Evolutionary conservation across 164 flowering plant species (phyloP), one percentile per base, ranked within the genome.

Genomic region (Nymphaea colorata): DNA sequence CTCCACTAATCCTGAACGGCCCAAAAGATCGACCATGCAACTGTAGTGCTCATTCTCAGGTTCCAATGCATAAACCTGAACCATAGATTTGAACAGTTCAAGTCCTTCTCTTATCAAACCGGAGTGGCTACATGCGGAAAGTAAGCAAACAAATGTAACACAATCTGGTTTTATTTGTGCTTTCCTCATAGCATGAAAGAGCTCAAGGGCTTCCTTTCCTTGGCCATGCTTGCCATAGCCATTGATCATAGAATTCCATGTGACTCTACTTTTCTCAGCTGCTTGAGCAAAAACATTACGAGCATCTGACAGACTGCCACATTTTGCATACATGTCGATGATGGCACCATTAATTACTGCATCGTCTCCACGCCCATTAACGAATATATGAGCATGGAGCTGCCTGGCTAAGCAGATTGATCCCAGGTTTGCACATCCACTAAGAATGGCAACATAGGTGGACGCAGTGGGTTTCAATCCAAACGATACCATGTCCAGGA

Each of bases 161-260:
- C 10, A 44, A 61, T 68, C 70, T 8, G 70, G 64, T 2, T 17
- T 10, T 16, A 6, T 25, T 6, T 59, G 17, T 59, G 15, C 70
- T 4, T 4, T 61, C 64, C 59, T 18, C 64, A 68, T 68, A 4
- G 16, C 41, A 11, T 51, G 16, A 59, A 66, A 66, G 43, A 66
- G 14, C 42, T 17, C 41, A n/a, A 61, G 61, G 5, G 68, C 68
- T 66, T 66, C 61, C 61, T 51, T 25, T 3, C 61, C 68, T 2
- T 41, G 42, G 17, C 70, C 70, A 25, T 60, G 64, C 65, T 44
- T 61, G 0, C 70, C 53, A 61, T 68, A 68, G 5, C 59, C 70
- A 6, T 64, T 64, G 45, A 68, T 68, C 70, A 68, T 61, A 7
- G 65, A 17, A 61, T 68, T 68, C 70, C 70, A 68, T 2, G 70